These are phyloP conservation scores for Mortierella sp. DNA, from an alignment of 371 early-diverging fungal genomes.

Conservation along the genomic window DNA sequence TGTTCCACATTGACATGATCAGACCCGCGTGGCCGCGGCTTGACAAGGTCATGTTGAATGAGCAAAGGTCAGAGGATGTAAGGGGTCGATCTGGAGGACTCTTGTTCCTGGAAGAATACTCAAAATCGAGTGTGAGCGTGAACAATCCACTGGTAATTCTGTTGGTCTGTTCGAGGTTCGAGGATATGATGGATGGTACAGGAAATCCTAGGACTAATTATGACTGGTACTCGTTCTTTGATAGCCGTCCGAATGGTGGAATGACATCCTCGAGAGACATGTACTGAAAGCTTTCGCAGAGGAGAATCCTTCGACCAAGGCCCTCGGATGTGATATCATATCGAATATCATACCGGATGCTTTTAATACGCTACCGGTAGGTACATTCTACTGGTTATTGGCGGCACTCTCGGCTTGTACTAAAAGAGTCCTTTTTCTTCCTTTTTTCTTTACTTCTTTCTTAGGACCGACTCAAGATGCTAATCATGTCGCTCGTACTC, in stretches of 20 bases:
- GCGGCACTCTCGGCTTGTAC: not conserved
- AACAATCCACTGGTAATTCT: conserved; percentile 27
- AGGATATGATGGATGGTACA: too few relatives aligned
- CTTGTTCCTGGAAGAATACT: conserved; percentile 40
- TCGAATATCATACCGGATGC: conserved; percentile 62
- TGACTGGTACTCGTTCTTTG: too few relatives aligned
- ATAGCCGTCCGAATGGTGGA: conserved; percentile 63
- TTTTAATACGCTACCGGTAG: conserved; percentile 62
- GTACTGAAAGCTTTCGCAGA: conserved; percentile 61
- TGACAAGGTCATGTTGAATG: conserved; percentile 14
- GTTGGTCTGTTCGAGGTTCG: too few relatives aligned
- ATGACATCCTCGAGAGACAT: conserved; percentile 57
- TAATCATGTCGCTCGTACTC: conserved; percentile 63
- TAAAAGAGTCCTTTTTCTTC: not conserved
- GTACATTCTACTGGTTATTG: not conserved
- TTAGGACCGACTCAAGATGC: conserved; percentile 60
- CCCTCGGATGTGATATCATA: conserved; percentile 72
- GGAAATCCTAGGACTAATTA: too few relatives aligned
- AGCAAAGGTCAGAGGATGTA: conserved; percentile 9
- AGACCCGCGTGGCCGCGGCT: conserved; percentile 21
- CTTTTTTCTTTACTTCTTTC: not conserved
- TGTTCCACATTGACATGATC: conserved; percentile 17
- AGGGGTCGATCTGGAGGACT: conserved; percentile 33
- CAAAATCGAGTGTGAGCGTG: conserved; percentile 19
- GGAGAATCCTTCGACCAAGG: conserved; percentile 59